A percentile compares a stretch with the other conserved stretches of the same genome.
Evolutionary conservation across 768 basidiomycete genomes (phyloP).

Genomic region (Termitomyces sp.): DNA sequence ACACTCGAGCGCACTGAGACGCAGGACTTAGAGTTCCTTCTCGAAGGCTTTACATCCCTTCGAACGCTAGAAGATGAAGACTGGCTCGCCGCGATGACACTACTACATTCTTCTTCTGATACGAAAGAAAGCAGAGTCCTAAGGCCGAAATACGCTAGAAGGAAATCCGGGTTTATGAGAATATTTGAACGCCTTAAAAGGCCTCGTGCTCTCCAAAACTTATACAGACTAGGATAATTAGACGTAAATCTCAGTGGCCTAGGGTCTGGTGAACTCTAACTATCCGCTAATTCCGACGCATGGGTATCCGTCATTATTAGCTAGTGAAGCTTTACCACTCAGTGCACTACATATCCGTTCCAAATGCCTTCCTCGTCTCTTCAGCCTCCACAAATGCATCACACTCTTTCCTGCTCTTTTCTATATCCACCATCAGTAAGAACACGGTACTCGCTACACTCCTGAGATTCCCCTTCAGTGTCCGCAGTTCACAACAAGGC

Average conservation of each 20-base stretch:
- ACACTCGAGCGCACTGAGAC: background rate
- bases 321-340: background rate
- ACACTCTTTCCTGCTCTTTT: conserved; percentile 64
- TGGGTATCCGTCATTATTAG: background rate
- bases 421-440: conserved; percentile 59
- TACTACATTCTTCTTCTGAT: background rate
- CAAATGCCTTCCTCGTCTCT: conserved; percentile 8
- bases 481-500: conserved; percentile 2
- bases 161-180: background rate
- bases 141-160: background rate
- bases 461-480: conserved; percentile 26
- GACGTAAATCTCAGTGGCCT: background rate
- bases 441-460: conserved; percentile 54
- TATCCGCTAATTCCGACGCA: background rate
- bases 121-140: background rate
- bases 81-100: background rate
- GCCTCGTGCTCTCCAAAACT: background rate
- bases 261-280: too few relatives aligned
- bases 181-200: background rate
- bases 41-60: background rate
- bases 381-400: conserved; percentile 47
- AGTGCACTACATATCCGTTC: background rate
- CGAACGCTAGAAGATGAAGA: background rate
- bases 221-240: background rate
- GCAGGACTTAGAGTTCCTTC: background rate